Percentiles rank a stretch among this genome's conserved stretches.
phyloP scores from a whole-genome alignment of 2,329 filamentous ascomycete species.

The Dactylellina leptospora region DNA sequence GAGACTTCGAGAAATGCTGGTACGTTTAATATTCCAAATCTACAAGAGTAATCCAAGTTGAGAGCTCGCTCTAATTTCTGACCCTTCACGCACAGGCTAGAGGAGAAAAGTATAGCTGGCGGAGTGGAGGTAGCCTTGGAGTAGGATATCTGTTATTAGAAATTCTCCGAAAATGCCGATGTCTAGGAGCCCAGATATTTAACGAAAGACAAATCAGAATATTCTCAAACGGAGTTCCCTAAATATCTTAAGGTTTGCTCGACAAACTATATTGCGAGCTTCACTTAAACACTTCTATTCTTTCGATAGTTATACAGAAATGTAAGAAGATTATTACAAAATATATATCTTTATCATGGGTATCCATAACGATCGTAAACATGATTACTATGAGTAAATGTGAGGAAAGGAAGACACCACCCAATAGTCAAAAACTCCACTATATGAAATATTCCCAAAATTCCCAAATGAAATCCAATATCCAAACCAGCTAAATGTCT shows the following conservation, averaged over 20 bases:
- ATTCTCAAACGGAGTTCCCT: too few species aligned
- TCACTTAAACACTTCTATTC: neutral
- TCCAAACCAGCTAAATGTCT: too few species aligned
- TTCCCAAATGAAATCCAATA: slow-evolving; percentile 8
- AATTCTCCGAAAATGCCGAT: too few species aligned
- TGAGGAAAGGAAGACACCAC: slow-evolving; percentile 8
- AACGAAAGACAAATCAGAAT: too few species aligned
- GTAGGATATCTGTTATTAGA: neutral
- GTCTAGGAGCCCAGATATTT: too few species aligned
- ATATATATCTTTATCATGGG: slow-evolving; percentile 30
- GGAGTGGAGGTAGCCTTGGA: slow-evolving; percentile 25
- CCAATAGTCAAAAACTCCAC: slow-evolving; percentile 22
- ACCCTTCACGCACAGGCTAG: slow-evolving; percentile 14
- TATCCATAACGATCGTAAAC: slow-evolving; percentile 51
- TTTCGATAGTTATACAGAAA: neutral
- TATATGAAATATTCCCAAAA: slow-evolving; percentile 13
- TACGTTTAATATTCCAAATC: slow-evolving; percentile 8
- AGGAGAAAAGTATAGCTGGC: slow-evolving; percentile 46
- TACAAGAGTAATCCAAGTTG: neutral
- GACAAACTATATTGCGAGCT: neutral
- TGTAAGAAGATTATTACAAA: slow-evolving; percentile 25
- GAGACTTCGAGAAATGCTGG: slow-evolving; percentile 67
- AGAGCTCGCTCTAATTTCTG: neutral
- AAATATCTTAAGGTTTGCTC: too few species aligned
- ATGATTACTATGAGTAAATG: slow-evolving; percentile 13